Conservation (phyloP, 768 basidiomycete genomes). For the Clitopilus passeckerianus region DNA sequence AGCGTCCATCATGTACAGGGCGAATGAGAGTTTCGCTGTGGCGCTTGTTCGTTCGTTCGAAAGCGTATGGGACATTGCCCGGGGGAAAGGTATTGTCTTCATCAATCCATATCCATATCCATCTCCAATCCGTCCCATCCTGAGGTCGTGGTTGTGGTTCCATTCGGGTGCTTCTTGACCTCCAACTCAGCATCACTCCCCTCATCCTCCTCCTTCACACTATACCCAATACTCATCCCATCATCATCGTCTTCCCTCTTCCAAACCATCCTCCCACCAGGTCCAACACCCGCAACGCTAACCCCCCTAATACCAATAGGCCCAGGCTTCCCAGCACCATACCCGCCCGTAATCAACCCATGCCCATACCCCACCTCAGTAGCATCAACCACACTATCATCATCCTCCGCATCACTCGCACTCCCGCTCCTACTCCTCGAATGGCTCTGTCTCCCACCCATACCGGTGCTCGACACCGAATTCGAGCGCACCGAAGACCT, state of each 20-base stretch:
- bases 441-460: slow-evolving; percentile 20
- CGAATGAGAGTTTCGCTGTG: too few relatives aligned
- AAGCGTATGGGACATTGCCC: neutral
- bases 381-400: slow-evolving; percentile 23
- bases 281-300: neutral
- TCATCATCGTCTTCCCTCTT: slow-evolving; percentile 39
- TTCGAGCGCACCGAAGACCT: slow-evolving; percentile 46
- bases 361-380: slow-evolving; percentile 19
- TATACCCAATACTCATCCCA: slow-evolving; percentile 26
- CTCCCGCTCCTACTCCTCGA: slow-evolving; percentile 22
- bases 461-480: slow-evolving; percentile 29
- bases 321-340: slow-evolving; percentile 8
- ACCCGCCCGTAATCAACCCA: slow-evolving; percentile 15
- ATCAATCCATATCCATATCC: slow-evolving; percentile 69
- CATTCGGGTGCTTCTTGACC: slow-evolving; percentile 9
- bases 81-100: neutral
- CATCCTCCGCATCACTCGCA: slow-evolving; percentile 24
- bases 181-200: slow-evolving; percentile 23
- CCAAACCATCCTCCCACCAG: slow-evolving; percentile 20
- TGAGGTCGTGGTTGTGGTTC: slow-evolving; percentile 17
- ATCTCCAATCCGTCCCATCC: slow-evolving; percentile 63
- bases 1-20: neutral
- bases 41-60: too few relatives aligned
- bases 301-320: neutral
- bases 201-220: slow-evolving; percentile 44